Percentiles rank a stretch among this genome's conserved stretches.
Conservation (phyloP, 1,139 yeast species). For the Diutina pseudorugosa region DNA sequence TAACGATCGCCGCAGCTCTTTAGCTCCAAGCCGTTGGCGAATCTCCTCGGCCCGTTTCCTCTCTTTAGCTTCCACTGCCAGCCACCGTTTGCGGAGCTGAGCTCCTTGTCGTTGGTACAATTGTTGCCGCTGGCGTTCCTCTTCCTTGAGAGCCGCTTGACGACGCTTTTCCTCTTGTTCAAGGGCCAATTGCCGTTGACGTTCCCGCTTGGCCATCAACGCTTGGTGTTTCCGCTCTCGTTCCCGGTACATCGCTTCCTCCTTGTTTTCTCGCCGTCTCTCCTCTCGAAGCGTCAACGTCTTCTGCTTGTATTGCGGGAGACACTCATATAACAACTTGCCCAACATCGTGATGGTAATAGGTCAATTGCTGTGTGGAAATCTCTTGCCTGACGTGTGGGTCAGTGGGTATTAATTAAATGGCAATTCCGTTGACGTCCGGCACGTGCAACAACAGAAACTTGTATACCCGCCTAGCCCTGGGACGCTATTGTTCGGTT, state of each 20-base stretch:
- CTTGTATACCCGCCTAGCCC: too few relatives aligned
- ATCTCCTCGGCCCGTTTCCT: background rate
- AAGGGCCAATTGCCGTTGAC: background rate
- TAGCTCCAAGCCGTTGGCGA: background rate
- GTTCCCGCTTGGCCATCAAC: background rate
- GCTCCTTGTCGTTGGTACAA: background rate
- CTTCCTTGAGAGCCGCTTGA: background rate
- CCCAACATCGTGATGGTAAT: background rate
- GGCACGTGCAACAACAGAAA: background rate
- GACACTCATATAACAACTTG: background rate
- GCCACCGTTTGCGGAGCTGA: background rate
- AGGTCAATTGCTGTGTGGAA: background rate
- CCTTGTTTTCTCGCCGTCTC: background rate
- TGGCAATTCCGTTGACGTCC: background rate
- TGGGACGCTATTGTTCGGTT: background rate
- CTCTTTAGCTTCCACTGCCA: background rate
- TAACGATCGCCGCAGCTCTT: background rate
- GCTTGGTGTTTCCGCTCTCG: background rate
- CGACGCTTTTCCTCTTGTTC: background rate
- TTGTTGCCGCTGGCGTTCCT: background rate
- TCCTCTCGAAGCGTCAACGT: background rate
- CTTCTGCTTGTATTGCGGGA: background rate
- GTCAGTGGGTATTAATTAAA: background rate
- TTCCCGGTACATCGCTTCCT: background rate
- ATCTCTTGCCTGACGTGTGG: too few relatives aligned